Evolutionary conservation across 306 rosid genomes (phyloP).

Genomic region (Boehmeria nivea): DNA sequence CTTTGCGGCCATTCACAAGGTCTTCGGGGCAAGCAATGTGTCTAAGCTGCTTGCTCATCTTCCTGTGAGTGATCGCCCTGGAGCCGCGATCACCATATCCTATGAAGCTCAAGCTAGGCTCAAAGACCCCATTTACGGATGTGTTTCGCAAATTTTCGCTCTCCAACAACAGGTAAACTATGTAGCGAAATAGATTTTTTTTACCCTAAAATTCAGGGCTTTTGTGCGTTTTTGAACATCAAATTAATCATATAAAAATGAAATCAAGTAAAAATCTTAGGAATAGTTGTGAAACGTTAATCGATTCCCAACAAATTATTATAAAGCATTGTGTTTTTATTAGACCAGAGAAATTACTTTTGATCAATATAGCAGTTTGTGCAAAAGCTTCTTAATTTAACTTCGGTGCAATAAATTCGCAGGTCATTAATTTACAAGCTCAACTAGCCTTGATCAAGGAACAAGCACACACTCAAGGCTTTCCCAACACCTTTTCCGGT

Average conservation of each 20-base stretch:
- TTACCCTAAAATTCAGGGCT: neutral
- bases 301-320: too few species aligned
- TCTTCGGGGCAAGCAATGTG: conserved; percentile 94
- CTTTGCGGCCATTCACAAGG: conserved; percentile 91
- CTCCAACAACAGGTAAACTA: conserved; percentile 87
- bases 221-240: too few species aligned
- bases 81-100: conserved; percentile 78
- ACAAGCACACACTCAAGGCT: conserved; percentile 57
- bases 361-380: too few species aligned
- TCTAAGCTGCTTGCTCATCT: conserved; percentile 88
- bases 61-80: conserved; percentile 57
- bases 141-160: conserved; percentile 89
- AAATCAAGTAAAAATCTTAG: too few species aligned
- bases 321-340: too few species aligned
- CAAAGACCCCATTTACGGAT: conserved; percentile 92
- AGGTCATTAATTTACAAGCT: conserved; percentile 83
- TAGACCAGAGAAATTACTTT: too few species aligned
- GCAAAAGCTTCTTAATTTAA: too few species aligned
- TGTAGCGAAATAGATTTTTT: neutral
- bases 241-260: too few species aligned
- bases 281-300: too few species aligned
- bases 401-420: neutral
- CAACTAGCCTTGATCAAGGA: conserved; percentile 76
- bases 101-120: conserved; percentile 98
- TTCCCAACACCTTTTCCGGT: conserved; percentile 26